Percentiles rank a stretch among this genome's conserved stretches.
Conservation (phyloP, 1,284 basidiomycete species). For the Phenoliferia sp. region DNA sequence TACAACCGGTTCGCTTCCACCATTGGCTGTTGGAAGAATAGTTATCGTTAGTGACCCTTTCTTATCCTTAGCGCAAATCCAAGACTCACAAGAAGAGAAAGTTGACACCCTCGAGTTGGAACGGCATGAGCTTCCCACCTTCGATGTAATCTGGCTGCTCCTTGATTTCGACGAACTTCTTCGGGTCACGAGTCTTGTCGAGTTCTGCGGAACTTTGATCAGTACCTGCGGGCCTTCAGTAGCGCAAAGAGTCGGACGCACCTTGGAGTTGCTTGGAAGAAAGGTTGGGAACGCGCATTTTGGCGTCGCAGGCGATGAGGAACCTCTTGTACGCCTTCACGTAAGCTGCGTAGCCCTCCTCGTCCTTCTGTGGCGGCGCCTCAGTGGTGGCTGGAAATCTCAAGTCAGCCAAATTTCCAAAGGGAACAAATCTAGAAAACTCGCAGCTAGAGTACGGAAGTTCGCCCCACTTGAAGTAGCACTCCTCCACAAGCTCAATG, state of each 20-base stretch:
- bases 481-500: conserved; percentile 20
- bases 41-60: not conserved
- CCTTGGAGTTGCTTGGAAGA: conserved; percentile 17
- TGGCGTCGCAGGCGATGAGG: conserved; percentile 13
- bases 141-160: conserved; percentile 32
- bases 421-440: not conserved
- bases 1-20: conserved; percentile 57
- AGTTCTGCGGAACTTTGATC: conserved; percentile 6
- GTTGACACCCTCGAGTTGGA: conserved; percentile 80
- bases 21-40: not conserved
- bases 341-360: conserved; percentile 26
- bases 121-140: conserved; percentile 34
- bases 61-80: not conserved
- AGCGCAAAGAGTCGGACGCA: not conserved
- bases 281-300: conserved; percentile 27
- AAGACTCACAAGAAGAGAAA: conserved; percentile 56
- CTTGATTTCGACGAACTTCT: conserved; percentile 16
- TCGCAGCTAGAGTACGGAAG: conserved; percentile 28
- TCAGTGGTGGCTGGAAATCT: conserved; percentile 17
- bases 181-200: conserved; percentile 15
- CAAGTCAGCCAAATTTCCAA: not conserved
- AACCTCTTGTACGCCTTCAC: conserved; percentile 31
- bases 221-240: not conserved
- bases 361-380: conserved; percentile 19
- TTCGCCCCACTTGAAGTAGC: conserved; percentile 36